Evolutionary conservation across 768 basidiomycete genomes (phyloP).

Genomic region (Mycena sanguinolenta): DNA sequence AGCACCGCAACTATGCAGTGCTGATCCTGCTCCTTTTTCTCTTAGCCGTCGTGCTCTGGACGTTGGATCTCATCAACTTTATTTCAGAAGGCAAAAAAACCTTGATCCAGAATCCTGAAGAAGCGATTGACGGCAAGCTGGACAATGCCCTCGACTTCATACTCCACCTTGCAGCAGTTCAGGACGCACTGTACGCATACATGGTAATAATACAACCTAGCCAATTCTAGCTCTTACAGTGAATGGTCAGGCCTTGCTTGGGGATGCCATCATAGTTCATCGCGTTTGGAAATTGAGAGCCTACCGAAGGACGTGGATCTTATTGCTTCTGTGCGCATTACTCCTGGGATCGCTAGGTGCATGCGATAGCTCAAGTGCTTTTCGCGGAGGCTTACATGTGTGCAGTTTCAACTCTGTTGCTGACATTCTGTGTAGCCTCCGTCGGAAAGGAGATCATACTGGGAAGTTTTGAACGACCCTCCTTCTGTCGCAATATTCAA

Average conservation of each 20-base stretch:
- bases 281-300: constrained; percentile 14
- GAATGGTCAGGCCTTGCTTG: constrained; percentile 17
- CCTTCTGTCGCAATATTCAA: constrained; percentile 26
- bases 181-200: constrained; percentile 29
- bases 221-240: not conserved
- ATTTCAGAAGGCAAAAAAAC: constrained; percentile 23
- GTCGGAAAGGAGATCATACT: constrained; percentile 19
- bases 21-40: constrained; percentile 24
- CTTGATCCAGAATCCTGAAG: not conserved
- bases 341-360: constrained; percentile 24
- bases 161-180: not conserved
- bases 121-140: not conserved
- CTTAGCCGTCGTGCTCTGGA: constrained; percentile 28
- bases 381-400: not conserved
- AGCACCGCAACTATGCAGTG: not conserved
- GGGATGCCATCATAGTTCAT: constrained; percentile 34
- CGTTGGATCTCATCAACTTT: constrained; percentile 28
- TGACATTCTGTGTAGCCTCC: constrained; percentile 33
- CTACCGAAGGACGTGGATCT: constrained; percentile 13
- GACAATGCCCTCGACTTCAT: not conserved
- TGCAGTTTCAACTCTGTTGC: constrained; percentile 21
- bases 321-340: constrained; percentile 13
- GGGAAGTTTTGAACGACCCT: constrained; percentile 26
- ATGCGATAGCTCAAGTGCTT: not conserved
- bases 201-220: constrained; percentile 9